Conservation (phyloP, 768 basidiomycete species). For the Collybia nuda region DNA sequence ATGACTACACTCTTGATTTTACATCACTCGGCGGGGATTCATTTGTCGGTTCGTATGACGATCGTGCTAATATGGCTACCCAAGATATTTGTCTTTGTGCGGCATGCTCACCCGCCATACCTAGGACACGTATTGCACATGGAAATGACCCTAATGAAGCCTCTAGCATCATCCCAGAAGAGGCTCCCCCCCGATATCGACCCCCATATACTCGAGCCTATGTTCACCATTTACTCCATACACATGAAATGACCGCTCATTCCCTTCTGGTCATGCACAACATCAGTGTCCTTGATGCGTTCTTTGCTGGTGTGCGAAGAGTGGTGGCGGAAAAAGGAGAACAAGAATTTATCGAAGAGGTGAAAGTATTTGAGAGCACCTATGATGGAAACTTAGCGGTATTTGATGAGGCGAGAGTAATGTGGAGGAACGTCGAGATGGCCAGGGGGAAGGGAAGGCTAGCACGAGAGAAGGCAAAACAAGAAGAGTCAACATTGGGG, state of each 20-base stretch:
- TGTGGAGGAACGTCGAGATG: conserved; percentile 67
- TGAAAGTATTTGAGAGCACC: conserved; percentile 42
- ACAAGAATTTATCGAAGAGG: conserved; percentile 40
- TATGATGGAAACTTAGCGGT: conserved; percentile 52
- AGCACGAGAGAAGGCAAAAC: conserved; percentile 57
- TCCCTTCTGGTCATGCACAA: conserved; percentile 77
- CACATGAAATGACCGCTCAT: conserved; percentile 90
- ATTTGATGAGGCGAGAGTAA: conserved; percentile 48
- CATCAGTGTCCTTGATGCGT: conserved; percentile 60
- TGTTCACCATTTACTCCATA: conserved; percentile 80
- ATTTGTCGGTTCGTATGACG: conserved; percentile 2
- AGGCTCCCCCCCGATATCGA: conserved; percentile 11
- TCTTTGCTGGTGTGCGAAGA: conserved; percentile 59
- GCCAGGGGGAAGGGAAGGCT: conserved; percentile 78
- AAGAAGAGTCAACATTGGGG: conserved; percentile 6
- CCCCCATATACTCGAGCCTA: conserved; percentile 59
- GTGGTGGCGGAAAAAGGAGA: conserved; percentile 19
- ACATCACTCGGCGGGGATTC: conserved; percentile 42
- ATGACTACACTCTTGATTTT: conserved; percentile 61
- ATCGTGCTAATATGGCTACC: neutral
- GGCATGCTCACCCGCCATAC: conserved; percentile 52
- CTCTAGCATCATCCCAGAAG: neutral
- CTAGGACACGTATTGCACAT: conserved; percentile 39
- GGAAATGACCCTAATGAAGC: conserved; percentile 37
- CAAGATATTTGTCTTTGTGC: conserved; percentile 45